Evolutionary conservation across 352 stramenopile species (phyloP), one percentile per base, ranked within the genome.

Genomic region (Phytophthora lateralis): DNA sequence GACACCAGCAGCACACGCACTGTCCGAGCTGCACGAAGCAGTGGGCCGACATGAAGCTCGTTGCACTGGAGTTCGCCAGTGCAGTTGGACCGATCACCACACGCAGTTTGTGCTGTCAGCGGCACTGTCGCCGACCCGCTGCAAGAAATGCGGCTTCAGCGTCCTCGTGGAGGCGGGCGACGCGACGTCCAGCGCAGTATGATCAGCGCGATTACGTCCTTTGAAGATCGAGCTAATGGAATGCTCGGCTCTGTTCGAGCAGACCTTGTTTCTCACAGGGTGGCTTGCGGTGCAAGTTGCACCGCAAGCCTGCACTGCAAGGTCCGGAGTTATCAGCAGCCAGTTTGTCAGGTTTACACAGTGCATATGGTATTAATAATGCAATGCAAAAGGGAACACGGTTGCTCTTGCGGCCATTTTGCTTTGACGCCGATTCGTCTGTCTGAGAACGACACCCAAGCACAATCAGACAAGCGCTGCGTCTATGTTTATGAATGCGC

Each of bases 401-500:
- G 4, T 30, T 11, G 27, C 8, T 11, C 7, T 12, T 11, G 27
- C 27, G 8, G 27, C 27, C 27, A 32, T 32, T 32, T 32, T 11
- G 27, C 27, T 32, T 37, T 37, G 32, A 37, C 14, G 6, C 17
- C 5, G 8, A 27, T 4, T 18, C 24, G 39, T 39, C 11, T 42
- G 34, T 37, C 30, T 48, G 18, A 39, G 14, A 14, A 43, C 49
- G 15, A 37, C 27, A 47, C 2, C 48, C 30, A 26, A 20, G 30
- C 46, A 59, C 60, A 69, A 69, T 69, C 29, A 39, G 17, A 59
- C 60, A 17, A 45, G 17, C 39, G 34, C 12, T 17, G 4, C 34
- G 35, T 63, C 34, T 63, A 51, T 69, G 47, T 51, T 69, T 49
- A 69, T 65, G 47, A 0, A 9, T 10, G 32, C 21, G 8, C 42